These are phyloP conservation scores for Stylosanthes scabra DNA, from an alignment of 331 rosid species.

Conservation along the genomic window DNA sequence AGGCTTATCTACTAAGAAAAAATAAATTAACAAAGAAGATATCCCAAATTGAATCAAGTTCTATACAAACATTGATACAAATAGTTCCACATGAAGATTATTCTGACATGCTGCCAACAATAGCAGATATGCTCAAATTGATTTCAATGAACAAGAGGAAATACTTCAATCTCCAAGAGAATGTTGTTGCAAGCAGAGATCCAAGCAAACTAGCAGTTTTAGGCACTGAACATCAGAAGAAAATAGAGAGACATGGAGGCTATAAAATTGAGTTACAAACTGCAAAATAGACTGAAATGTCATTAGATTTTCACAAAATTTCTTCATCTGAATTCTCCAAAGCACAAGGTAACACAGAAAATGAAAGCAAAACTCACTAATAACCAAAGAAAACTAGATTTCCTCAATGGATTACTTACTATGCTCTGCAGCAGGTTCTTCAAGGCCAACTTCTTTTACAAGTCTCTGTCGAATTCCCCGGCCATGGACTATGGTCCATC, in stretches of 20 bases:
- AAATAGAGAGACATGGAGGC: not conserved
- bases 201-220: not conserved
- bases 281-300: not conserved
- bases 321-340: not conserved
- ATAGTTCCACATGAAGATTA: no score
- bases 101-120: not conserved
- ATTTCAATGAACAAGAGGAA: not conserved
- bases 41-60: conserved; percentile 2
- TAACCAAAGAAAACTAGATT: not conserved
- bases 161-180: not conserved
- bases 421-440: not conserved
- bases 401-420: not conserved
- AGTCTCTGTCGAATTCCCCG: not conserved
- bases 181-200: not conserved
- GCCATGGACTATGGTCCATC: not conserved
- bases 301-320: not conserved
- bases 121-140: not conserved
- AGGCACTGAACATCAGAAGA: not conserved
- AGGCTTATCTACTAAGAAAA: not conserved
- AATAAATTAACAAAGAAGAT: not conserved
- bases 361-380: not conserved
- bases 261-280: not conserved
- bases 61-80: not conserved
- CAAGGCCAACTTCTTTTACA: not conserved
- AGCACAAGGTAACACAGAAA: not conserved